Base-by-base conservation (phyloP, 2,329 filamentous ascomycete species). In the Elsinoe fawcettii region DNA sequence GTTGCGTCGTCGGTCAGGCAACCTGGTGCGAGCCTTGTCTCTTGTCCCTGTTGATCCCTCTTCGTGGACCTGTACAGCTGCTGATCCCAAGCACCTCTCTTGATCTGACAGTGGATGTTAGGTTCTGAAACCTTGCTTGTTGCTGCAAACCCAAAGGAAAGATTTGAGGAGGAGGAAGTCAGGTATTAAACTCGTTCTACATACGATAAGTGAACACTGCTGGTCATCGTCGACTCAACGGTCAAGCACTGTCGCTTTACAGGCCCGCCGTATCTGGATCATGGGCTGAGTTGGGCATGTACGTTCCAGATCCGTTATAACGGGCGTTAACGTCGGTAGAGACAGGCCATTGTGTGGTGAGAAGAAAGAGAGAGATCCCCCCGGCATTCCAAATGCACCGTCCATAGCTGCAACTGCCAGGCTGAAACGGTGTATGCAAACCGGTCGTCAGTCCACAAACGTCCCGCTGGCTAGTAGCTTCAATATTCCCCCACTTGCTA, bases 221-320 rank as follows among this genome's bases (percentile, higher is more conserved):
- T 49, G 18, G 30, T 43, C 36, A 44, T n/a, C 53, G 37, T 55
- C 53, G 36, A 41, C 36, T 23, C 25, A 56, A 56, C 54, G 54
- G 54, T 46, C 30, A 11, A 46, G 41, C 37, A 20, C 39, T 36
- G 54, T 23, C n/a, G 30, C 41, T 56, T 23, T 36, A 9, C 43
- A 56, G 54, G 32, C 54, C 37, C 54, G 54, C 54, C 54, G 54
- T 49, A 49, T 56, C 54, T 56, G 54, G 54, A 56, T 47, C 54
- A 56, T 46, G 41, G 54, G 39, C 54, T 47, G 43, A 46, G 41
- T 47, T 56, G 54, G 54, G 39, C 53, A 46, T 55, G 53, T 34
- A 30, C 32, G 54, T 39, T 53, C 30, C 49, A 53, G 20, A 30
- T 22, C 37, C 54, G n/a, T 12, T 49, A n/a, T n/a, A 49, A 46